These are phyloP conservation scores for Chrysoporthe puriensis DNA, from an alignment of 2,329 filamentous ascomycete species.

Conservation along the genomic window DNA sequence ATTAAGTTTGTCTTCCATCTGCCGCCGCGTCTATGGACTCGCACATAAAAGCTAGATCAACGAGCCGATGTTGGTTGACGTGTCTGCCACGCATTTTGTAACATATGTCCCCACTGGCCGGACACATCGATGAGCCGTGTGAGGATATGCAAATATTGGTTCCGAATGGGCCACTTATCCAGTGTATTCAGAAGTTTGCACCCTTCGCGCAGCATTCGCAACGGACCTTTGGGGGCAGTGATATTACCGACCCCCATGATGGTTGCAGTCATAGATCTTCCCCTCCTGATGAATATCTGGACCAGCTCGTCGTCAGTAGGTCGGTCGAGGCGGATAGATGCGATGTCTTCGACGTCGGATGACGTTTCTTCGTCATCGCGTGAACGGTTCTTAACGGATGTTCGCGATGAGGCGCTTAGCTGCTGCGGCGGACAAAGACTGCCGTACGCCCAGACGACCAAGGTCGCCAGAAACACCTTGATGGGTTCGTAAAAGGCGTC, in stretches of 20 bases:
- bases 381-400: background rate
- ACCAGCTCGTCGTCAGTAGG: conserved; percentile 60
- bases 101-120: conserved; percentile 3
- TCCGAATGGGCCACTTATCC: conserved; percentile 19
- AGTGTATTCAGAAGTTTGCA: conserved; percentile 23
- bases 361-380: conserved; percentile 20
- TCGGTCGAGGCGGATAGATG: conserved; percentile 55
- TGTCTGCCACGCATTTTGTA: conserved; percentile 1
- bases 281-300: conserved; percentile 56
- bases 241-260: conserved; percentile 55
- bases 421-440: conserved; percentile 23
- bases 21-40: too few relatives aligned
- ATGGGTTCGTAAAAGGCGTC: conserved; percentile 45
- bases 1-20: background rate
- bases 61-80: background rate
- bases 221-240: conserved; percentile 31
- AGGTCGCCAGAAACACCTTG: conserved; percentile 43
- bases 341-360: conserved; percentile 32
- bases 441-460: conserved; percentile 46
- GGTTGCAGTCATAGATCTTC: conserved; percentile 51
- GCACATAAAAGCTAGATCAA: background rate
- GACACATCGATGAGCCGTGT: conserved; percentile 18
- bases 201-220: conserved; percentile 31
- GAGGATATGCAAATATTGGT: conserved; percentile 9
- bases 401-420: conserved; percentile 19